These are phyloP conservation scores for Sporopachydermia quercuum DNA, from an alignment of 805 yeast species.

Conservation along the genomic window DNA sequence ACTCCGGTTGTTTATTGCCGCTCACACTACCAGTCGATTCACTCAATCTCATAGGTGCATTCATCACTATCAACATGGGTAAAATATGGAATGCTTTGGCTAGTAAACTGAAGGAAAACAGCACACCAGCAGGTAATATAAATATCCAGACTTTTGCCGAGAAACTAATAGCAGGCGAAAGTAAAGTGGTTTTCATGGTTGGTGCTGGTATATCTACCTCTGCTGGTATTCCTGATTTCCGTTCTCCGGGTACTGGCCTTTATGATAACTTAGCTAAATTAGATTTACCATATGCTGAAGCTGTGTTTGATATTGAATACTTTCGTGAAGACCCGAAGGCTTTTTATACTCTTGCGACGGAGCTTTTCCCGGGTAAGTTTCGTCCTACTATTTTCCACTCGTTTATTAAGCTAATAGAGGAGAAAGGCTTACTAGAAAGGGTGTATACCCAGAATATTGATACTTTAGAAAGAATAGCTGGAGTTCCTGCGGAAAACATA, in stretches of 20 bases:
- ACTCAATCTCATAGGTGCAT: too few species aligned
- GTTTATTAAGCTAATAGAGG: conserved; percentile 53
- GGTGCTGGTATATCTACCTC: conserved; percentile 95
- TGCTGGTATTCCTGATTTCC: conserved; percentile 91
- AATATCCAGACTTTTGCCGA: background rate
- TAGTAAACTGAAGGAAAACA: background rate
- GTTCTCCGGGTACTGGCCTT: conserved; percentile 81
- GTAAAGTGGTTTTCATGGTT: conserved; percentile 48
- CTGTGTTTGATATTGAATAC: conserved; percentile 83
- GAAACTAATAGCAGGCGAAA: background rate
- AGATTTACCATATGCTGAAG: conserved; percentile 83
- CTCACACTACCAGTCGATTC: too few species aligned
- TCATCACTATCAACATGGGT: too few species aligned
- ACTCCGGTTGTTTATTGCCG: too few species aligned
- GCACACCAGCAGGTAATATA: background rate
- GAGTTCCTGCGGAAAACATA: conserved; percentile 44
- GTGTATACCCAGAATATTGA: conserved; percentile 91
- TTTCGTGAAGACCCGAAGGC: conserved; percentile 67
- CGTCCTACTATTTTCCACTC: conserved; percentile 73
- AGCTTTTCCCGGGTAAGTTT: conserved; percentile 78
- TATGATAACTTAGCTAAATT: conserved; percentile 66
- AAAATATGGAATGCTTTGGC: too few species aligned
- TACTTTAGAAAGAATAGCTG: conserved; percentile 78
- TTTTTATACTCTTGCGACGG: conserved; percentile 71
- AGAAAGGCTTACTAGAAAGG: conserved; percentile 44